These are phyloP conservation scores for Neobulgaria alba DNA, from an alignment of 2,329 filamentous ascomycete species.

Conservation along the genomic window DNA sequence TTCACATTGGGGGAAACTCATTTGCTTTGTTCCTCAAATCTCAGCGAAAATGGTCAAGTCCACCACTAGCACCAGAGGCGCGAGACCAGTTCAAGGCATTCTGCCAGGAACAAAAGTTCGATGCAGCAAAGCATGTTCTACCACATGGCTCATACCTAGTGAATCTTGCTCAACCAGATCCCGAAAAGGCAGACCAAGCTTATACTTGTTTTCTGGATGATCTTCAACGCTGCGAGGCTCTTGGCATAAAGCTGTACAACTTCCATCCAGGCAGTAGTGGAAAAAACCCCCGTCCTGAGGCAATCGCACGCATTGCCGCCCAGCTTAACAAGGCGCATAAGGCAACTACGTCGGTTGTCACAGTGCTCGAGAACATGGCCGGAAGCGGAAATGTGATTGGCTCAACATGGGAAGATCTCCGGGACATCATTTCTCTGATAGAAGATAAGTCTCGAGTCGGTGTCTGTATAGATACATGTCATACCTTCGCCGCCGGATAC, in stretches of 20 bases:
- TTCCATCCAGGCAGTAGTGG: constrained; percentile 89
- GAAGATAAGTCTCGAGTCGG: constrained; percentile 78
- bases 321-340: constrained; percentile 77
- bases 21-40: constrained; percentile 95
- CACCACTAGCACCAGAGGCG: constrained; percentile 61
- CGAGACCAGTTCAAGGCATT: constrained; percentile 60
- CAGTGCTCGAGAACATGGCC: constrained; percentile 93
- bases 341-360: constrained; percentile 67
- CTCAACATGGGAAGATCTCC: constrained; percentile 74
- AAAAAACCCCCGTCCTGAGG: constrained; percentile 55
- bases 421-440: constrained; percentile 72
- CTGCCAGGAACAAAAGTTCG: constrained; percentile 63
- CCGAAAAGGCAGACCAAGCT: constrained; percentile 73
- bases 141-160: constrained; percentile 96
- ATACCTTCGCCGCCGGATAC: constrained; percentile 90
- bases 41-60: constrained; percentile 88
- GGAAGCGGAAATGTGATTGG: constrained; percentile 83
- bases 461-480: constrained; percentile 94
- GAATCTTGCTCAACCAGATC: constrained; percentile 81
- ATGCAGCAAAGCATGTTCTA: constrained; percentile 63
- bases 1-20: constrained; percentile 80
- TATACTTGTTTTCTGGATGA: constrained; percentile 85
- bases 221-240: constrained; percentile 69
- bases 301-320: constrained; percentile 68
- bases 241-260: constrained; percentile 91